These are phyloP conservation scores for Suillus alpinus DNA, from an alignment of 768 basidiomycete species.

Conservation along the genomic window DNA sequence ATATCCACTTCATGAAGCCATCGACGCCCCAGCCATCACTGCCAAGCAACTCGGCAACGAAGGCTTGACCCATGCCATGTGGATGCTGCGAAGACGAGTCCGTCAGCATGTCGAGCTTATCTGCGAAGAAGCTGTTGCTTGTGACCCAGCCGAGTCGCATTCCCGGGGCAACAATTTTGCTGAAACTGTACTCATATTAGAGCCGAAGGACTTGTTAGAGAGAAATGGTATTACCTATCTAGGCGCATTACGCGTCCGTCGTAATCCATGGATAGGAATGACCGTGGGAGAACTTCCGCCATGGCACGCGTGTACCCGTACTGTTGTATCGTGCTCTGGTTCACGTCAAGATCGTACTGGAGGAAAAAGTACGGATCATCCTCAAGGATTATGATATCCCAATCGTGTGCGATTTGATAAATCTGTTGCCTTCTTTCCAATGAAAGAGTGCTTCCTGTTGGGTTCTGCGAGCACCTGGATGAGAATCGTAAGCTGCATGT, in stretches of 20 bases:
- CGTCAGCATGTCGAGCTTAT: slow-evolving; percentile 41
- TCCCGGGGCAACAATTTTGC: slow-evolving; percentile 52
- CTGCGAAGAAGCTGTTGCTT: slow-evolving; percentile 38
- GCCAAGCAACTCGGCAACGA: slow-evolving; percentile 43
- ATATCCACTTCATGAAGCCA: slow-evolving; percentile 47
- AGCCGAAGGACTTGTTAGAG: neutral
- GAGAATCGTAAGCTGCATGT: slow-evolving; percentile 4
- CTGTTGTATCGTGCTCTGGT: slow-evolving; percentile 20
- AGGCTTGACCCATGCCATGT: slow-evolving; percentile 48
- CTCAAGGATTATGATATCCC: slow-evolving; percentile 51
- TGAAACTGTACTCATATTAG: slow-evolving; percentile 32
- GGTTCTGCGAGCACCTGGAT: slow-evolving; percentile 41
- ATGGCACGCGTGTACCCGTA: slow-evolving; percentile 28
- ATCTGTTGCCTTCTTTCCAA: slow-evolving; percentile 44
- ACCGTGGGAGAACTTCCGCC: slow-evolving; percentile 34
- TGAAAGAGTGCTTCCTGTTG: slow-evolving; percentile 46
- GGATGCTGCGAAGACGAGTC: slow-evolving; percentile 49
- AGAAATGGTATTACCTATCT: slow-evolving; percentile 33
- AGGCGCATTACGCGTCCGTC: slow-evolving; percentile 49
- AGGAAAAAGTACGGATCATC: slow-evolving; percentile 52
- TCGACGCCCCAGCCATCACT: slow-evolving; percentile 39
- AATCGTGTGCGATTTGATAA: slow-evolving; percentile 46
- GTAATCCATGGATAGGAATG: slow-evolving; percentile 46
- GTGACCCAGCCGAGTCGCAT: slow-evolving; percentile 55
- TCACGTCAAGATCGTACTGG: slow-evolving; percentile 36